phyloP scores from a whole-genome alignment of 2,329 filamentous ascomycete species.

The Exophiala dermatitidis region DNA sequence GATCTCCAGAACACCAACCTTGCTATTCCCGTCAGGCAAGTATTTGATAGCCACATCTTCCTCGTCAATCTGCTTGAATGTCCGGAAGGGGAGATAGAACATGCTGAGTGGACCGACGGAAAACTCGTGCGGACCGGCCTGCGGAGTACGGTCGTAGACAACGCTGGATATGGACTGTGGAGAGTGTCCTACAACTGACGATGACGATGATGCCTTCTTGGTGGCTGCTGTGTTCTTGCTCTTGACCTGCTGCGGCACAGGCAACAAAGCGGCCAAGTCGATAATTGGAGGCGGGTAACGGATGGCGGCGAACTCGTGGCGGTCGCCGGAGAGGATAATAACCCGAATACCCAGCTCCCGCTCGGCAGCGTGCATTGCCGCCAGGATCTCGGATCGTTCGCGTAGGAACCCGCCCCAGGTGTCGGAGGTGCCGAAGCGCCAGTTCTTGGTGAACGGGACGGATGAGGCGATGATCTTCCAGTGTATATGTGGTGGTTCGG shows the following conservation, averaged over 20 bases:
- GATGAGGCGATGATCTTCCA: constrained; percentile 93
- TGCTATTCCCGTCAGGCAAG: constrained; percentile 74
- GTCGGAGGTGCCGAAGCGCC: constrained; percentile 78
- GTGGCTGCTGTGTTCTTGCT: constrained; percentile 26
- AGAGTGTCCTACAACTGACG: too few relatives aligned
- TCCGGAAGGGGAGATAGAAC: constrained; percentile 80
- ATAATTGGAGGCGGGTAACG: constrained; percentile 51
- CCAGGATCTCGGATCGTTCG: constrained; percentile 71
- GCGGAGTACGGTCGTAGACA: constrained; percentile 25
- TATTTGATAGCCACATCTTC: constrained; percentile 81
- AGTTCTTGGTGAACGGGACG: constrained; percentile 96
- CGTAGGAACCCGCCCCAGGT: constrained; percentile 89
- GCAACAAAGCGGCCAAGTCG: constrained; percentile 5
- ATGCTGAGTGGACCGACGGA: constrained; percentile 85
- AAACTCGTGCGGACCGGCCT: constrained; percentile 66
- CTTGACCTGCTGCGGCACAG: background rate
- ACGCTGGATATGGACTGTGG: background rate
- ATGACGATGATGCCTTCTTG: background rate
- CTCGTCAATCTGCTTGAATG: constrained; percentile 72
- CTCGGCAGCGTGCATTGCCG: constrained; percentile 89
- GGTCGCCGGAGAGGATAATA: constrained; percentile 77
- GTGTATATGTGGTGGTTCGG: constrained; percentile 67
- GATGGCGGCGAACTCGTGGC: constrained; percentile 95
- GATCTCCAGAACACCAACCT: constrained; percentile 79
- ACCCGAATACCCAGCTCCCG: constrained; percentile 63